Evolutionary conservation across 2,329 filamentous ascomycete species (phyloP).

Genomic region (Curvularia sp.): DNA sequence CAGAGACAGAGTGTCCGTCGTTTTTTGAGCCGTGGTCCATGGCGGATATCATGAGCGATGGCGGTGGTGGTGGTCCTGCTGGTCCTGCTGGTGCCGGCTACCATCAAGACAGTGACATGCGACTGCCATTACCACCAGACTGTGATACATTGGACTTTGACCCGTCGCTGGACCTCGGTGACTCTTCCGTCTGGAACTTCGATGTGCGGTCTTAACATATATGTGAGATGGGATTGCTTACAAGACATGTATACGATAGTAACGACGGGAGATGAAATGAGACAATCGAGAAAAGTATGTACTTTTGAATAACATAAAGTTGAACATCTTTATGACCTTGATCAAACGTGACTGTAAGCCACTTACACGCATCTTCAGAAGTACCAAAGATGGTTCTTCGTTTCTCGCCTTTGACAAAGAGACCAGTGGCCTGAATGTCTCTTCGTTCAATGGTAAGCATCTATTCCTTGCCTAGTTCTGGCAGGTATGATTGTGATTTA

Average conservation of each 20-base stretch:
- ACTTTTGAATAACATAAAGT: neutral
- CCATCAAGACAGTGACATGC: neutral
- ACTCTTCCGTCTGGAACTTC: slow-evolving; percentile 2
- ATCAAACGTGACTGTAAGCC: neutral
- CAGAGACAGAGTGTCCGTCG: neutral
- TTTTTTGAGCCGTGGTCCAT: neutral
- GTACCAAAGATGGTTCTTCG: neutral
- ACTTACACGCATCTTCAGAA: neutral
- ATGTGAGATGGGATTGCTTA: too few relatives aligned
- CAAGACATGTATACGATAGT: neutral
- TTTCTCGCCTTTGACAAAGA: neutral
- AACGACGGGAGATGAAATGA: neutral
- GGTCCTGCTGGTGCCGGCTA: neutral
- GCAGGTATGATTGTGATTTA: neutral
- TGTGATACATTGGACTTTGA: neutral
- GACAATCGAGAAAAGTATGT: neutral
- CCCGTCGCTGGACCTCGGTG: slow-evolving; percentile 3
- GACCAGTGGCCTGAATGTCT: neutral
- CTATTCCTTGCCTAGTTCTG: neutral
- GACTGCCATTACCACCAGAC: neutral
- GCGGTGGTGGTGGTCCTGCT: neutral
- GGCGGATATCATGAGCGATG: neutral
- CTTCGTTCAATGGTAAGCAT: neutral
- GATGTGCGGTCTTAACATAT: neutral
- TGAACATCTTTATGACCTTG: neutral